Evolutionary conservation across 2,329 filamentous ascomycete species (phyloP), one percentile per base, ranked within the genome.

Genomic region (Pseudogymnoascus sp.): DNA sequence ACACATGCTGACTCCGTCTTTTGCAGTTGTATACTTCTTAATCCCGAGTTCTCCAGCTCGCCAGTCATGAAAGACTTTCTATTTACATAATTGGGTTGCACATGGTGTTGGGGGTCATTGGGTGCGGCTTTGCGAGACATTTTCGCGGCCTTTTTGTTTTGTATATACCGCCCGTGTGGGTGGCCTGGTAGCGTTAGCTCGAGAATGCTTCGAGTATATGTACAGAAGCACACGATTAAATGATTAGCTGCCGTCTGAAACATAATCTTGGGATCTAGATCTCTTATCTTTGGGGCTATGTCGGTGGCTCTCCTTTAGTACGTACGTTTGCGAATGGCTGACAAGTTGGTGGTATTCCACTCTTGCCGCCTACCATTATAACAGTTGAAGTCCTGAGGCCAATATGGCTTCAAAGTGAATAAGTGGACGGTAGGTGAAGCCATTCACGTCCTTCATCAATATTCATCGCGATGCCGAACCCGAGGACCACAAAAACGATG

Each of bases 31-130:
- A 87, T 97, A 65, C 77, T 97, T 68, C 78, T 97, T 31, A 97
- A 97, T 74, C 93, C 93, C 0, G 92, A 97, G 74, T 97, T 97
- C 72, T 90, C 92, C 35, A 89, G 90, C 10, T 95, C 91, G n/a
- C 90, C 92, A 0, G 86, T 96, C 1, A 80, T 96, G 47, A 96
- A 95, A 73, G 91, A 96, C 64, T 97, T 97, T 73, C 81, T 97
- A 61, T 95, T 96, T 73, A 47, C 42, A 47, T 47, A 47, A 47
- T 26, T 47, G 21, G 42, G 42, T 26, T 47, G 42, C 42, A 47
- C 21, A 47, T 47, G 42, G 42, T 24, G 42, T 44, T 24, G 10
- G 42, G 42, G 42, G 42, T 44, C 42, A 44, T 44, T 44, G 42
- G 42, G 42, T 47, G 26, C 42, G n/a, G 42, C n/a, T 16, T 26